Evolutionary conservation across 306 rosid genomes (phyloP), one percentile per base, ranked within the genome.

Genomic region (Bauhinia variegata): DNA sequence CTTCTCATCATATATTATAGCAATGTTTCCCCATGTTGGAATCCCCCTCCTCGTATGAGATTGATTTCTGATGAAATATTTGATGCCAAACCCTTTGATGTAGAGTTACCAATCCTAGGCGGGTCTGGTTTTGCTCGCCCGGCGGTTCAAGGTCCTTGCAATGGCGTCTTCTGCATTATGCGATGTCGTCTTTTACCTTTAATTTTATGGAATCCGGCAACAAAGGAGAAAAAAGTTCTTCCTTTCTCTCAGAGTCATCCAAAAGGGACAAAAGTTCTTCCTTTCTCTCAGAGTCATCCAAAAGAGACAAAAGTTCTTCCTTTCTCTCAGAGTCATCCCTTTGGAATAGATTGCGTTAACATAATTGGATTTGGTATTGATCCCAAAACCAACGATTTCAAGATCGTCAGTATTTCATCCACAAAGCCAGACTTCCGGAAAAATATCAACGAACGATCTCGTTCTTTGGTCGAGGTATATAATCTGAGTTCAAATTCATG

Each of bases 131-230:
- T 10, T 52, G 1, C 1, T 0, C n/a, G n/a, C n/a, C 28, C 39
- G 19, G 13, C 3, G 7, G 16, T 54, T 7, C 46, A 11, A 11
- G 63, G 69, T 62, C 76, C 53, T 30, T 50, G 14, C 43, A 71
- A 60, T 41, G 69, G 76, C 0, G 30, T 61, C 3, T 38, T 51
- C 3, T 60, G 36, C 12, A 44, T 71, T 30, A 11, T 50, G 12
- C 13, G 28, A 11, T 8, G 17, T 49, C 16, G 2, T n/a, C n/a
- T n/a, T 11, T 0, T 2, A 9, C 11, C n/a, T 9, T 39, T 51
- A 30, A 47, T 65, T 42, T 31, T 49, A 59, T 30, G 62, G 55
- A 58, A 51, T 60, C 62, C 16, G 34, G 57, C 34, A 8, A 18
- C n/a, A n/a, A n/a, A n/a, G n/a, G n/a, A n/a, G n/a, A n/a, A n/a